These are phyloP conservation scores for Termitomyces sp. DNA, from an alignment of 768 basidiomycete genomes.

Conservation along the genomic window DNA sequence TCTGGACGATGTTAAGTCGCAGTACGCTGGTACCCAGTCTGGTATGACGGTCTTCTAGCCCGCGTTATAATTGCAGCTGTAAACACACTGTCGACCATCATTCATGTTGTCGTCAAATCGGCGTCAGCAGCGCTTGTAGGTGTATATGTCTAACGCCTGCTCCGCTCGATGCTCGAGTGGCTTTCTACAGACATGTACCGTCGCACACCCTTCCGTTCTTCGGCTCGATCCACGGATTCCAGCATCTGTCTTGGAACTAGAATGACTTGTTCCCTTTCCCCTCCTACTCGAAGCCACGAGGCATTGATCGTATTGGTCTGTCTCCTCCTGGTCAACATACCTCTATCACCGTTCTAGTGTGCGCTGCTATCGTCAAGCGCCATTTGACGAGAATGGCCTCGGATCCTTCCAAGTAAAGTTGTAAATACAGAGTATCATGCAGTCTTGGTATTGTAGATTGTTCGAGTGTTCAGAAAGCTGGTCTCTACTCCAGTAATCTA, in stretches of 20 bases:
- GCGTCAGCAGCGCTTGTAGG: slow-evolving; percentile 5
- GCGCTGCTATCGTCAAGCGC: neutral
- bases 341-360: neutral
- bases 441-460: neutral
- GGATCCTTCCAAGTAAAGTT: neutral
- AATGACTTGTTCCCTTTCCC: slow-evolving; percentile 1
- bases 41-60: slow-evolving; percentile 77
- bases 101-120: slow-evolving; percentile 4
- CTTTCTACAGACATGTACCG: slow-evolving; percentile 8
- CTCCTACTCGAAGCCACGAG: neutral
- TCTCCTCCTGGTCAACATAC: neutral
- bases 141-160: neutral
- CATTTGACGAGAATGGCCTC: neutral
- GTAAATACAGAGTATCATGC: neutral
- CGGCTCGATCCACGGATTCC: slow-evolving; percentile 8
- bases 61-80: slow-evolving; percentile 4
- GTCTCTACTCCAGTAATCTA: neutral
- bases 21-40: slow-evolving; percentile 81
- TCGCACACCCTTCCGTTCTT: slow-evolving; percentile 10
- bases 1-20: slow-evolving; percentile 83
- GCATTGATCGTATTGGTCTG: neutral
- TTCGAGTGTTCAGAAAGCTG: neutral
- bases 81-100: slow-evolving; percentile 4
- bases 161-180: slow-evolving; percentile 6
- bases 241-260: slow-evolving; percentile 13